Evolutionary conservation across 179 eudicot genomes (phyloP), one percentile per base, ranked within the genome.

Genomic region (Nepenthes alata): DNA sequence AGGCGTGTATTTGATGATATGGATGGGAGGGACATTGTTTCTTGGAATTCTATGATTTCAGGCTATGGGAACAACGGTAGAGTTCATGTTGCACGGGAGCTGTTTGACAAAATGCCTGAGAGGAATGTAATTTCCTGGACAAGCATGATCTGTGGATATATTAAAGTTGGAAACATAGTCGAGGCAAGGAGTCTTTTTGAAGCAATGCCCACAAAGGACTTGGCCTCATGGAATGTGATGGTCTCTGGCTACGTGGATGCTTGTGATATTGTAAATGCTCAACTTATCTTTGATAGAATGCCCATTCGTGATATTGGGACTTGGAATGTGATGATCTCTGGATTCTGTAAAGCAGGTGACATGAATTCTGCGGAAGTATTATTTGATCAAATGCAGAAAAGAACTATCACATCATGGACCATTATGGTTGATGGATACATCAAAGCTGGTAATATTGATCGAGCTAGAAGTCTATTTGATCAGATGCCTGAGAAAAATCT

Each of bases 361-460:
- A 35, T 80, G n/a, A 61, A 74, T 41, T 61, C 58, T 25, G 74
- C 81, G 11, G 52, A 67, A 61, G 67, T 63, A 9, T 71, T 67
- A 38, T 77, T 76, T 49, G 52, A 25, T 3, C 49, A 59, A 74
- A 68, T 71, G 72, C 71, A 65, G 5, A 65, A 36, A 15, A 68
- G 55, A 25, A 25, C 25, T 25, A 25, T 25, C 25, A 25, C 25
- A 25, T 80, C 96, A 37, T 83, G 88, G 94, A 86, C 90, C 8
- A 81, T 74, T 34, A 67, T 88, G 78, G 76, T 88, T 66, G 74
- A 77, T 68, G 96, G 96, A 61, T 82, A 75, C 71, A 58, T 88
- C 25, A 82, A 54, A 51, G 86, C 83, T 41, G 64, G 71, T 41
- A 78, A 78, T 57, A 63, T 80, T 58, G 54, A 72, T 37, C 70